Evolutionary conservation across 768 basidiomycete species (phyloP), one percentile per base, ranked within the genome.

Genomic region (Tephrocybe rancida): DNA sequence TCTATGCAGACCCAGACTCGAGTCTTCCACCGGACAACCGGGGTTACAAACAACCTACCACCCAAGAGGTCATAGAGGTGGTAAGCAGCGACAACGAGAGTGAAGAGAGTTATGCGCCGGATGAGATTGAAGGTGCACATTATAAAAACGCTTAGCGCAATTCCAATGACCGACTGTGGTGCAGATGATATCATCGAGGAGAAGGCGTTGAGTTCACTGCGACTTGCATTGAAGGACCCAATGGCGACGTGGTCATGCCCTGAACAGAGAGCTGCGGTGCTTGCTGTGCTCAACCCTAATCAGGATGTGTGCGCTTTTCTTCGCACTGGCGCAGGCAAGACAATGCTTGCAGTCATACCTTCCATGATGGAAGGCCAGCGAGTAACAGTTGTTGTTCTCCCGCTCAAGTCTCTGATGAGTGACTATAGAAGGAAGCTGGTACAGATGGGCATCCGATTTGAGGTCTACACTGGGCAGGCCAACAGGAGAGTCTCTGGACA

Each of bases 331-430:
- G 43, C 43, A 9, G 50, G 43, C 0, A 52, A 52, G 5, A 52
- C 50, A 0, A 52, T 52, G 50, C 44, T 52, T 2, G 50, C 50
- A 13, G n/a, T 52, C 5, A 52, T 52, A 11, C 50, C 50, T 1
- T 9, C 44, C 0, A 7, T 38, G 1, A 3, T 52, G 1, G 50
- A 52, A 21, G 16, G 14, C 1, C 10, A 21, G 2, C 1, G 24
- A 21, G 50, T 38, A 0, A 45, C 50, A 5, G 48, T 50, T 0
- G 48, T 42, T 2, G 11, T 50, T 1, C 21, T 50, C 0, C 48
- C 38, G 7, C 24, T 50, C 11, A 41, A 42, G 9, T 50, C 48
- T 8, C 9, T 50, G 11, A 24, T 50, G 4, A 50, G 19, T n/a
- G 48, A 50, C 10, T 50, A 50, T 16, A 30, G 22, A 7, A n/a